Base-by-base conservation (phyloP, 2,329 filamentous ascomycete species). In the Seiridium unicorne region DNA sequence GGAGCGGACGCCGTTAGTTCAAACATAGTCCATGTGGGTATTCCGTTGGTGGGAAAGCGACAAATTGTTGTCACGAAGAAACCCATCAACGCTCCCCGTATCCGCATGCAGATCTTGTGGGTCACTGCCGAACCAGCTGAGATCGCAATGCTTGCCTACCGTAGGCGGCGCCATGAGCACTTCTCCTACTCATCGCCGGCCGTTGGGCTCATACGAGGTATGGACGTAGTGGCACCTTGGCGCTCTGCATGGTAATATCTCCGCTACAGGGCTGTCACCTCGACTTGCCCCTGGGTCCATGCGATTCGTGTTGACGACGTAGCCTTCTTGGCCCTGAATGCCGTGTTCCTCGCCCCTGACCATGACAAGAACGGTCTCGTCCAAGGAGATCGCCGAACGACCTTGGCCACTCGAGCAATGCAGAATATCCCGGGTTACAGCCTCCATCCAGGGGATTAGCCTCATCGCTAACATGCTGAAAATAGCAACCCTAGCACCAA, bases 401-500 rank as follows among this genome's bases (percentile, higher is more conserved):
- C 18, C 51, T 42, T 18, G 51, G 36, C 18, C 51, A 40, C 36
- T 47, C 32, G 53, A 36, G 44, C 31, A 46, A 32, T 57, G 40
- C 54, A 34, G 34, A 47, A 58, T 48, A 38, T 58, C 57, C 55
- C 38, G 36, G 36, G 48, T 32, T 51, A 59, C 57, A 59, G 57
- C 57, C 57, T 59, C 57, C 53, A 53, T 38, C 26, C 38, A 18
- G 32, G 18, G 13, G n/a, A 10, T 44, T 40, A 42, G 44, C 26
- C 26, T 35, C 26, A 40, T 36, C 26, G 42, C 54, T 65, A 63
- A 40, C 44, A 60, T 49, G 40, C 60, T 66, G 57, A 63, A 60
- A 42, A 59, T 62, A 66, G 60, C 61, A 58, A 61, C 57, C 58
- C 58, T 63, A 63, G 60, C 51, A 58, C 44, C 55, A 18, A 31